phyloP scores from a whole-genome alignment of 768 basidiomycete genomes.

The Leccinum rimulosum region DNA sequence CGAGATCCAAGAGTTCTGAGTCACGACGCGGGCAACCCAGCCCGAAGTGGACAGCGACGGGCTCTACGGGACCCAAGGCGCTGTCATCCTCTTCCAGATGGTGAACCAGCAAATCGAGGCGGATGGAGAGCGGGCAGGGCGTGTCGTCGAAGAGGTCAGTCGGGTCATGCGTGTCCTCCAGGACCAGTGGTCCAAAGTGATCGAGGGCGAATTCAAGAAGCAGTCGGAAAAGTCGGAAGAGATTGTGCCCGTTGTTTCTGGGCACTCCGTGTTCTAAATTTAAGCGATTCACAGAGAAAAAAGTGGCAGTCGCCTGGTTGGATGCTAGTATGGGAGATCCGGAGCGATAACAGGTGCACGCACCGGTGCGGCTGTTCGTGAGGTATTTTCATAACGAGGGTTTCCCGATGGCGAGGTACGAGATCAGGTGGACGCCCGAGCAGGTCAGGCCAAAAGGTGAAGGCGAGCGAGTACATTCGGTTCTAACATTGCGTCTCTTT shows the following conservation, averaged over 20 bases:
- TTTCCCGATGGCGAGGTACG: no score
- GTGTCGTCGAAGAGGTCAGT: conserved; percentile 86
- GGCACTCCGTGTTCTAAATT: no score
- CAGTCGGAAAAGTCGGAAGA: conserved; percentile 88
- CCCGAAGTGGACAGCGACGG: conserved; percentile 90
- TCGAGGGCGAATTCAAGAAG: conserved; percentile 86
- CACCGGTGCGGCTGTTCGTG: no score
- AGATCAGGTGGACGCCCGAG: no score
- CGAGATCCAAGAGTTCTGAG: conserved; percentile 72
- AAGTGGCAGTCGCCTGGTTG: conserved; percentile 56
- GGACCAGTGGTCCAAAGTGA: conserved; percentile 78
- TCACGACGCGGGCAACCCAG: conserved; percentile 69
- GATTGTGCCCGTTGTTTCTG: conserved; percentile 51
- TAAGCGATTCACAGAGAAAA: conserved; percentile 38
- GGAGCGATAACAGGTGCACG: no score
- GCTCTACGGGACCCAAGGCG: conserved; percentile 86
- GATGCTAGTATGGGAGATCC: conserved; percentile 23
- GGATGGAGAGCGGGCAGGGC: conserved; percentile 90
- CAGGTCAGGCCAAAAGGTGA: no score
- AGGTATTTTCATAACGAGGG: no score
- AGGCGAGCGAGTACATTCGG: no score
- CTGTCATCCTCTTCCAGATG: conserved; percentile 97
- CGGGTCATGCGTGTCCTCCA: conserved; percentile 89
- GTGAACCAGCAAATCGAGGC: conserved; percentile 95
- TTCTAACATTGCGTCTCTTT: no score